A percentile compares a stretch with the other conserved stretches of the same genome.
Conservation (phyloP, 768 basidiomycete genomes). For the Hemileccinum impolitum region DNA sequence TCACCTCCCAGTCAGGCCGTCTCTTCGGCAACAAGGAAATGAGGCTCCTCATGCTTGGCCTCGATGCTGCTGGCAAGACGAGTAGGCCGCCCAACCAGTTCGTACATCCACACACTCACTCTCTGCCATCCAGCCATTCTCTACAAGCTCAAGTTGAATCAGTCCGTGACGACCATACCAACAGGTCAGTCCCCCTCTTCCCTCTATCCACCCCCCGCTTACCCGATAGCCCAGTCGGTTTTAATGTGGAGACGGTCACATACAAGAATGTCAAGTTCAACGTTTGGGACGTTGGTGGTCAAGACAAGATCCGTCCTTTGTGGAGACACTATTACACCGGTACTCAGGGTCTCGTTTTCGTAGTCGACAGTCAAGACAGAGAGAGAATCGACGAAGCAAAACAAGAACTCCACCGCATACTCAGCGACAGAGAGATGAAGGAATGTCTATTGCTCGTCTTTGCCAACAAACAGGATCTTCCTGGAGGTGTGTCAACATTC, state of each 20-base stretch:
- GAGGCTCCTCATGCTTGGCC: constrained; percentile 93
- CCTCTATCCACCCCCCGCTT: neutral
- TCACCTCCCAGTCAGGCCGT: constrained; percentile 53
- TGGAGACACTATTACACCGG: constrained; percentile 99
- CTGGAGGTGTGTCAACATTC: constrained; percentile 65
- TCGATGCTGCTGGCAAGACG: constrained; percentile 98
- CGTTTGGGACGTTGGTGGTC: constrained; percentile 98
- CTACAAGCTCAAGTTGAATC: constrained; percentile 98
- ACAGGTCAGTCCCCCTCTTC: constrained; percentile 55
- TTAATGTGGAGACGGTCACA: constrained; percentile 98
- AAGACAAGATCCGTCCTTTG: constrained; percentile 97
- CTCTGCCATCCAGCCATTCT: constrained; percentile 71
- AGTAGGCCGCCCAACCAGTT: constrained; percentile 53
- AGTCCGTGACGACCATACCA: constrained; percentile 97
- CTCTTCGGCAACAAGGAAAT: constrained; percentile 99
- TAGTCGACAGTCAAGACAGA: constrained; percentile 94
- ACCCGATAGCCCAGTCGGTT: constrained; percentile 62
- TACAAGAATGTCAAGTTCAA: constrained; percentile 98
- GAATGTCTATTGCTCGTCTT: constrained; percentile 97
- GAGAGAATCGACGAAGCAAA: constrained; percentile 97
- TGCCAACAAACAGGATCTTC: constrained; percentile 98
- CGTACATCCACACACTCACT: neutral
- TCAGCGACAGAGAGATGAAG: constrained; percentile 97
- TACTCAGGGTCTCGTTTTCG: constrained; percentile 97
- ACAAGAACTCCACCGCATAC: constrained; percentile 91